These are phyloP conservation scores for Colletotrichum incanum DNA, from an alignment of 2,329 filamentous ascomycete genomes.

Conservation along the genomic window DNA sequence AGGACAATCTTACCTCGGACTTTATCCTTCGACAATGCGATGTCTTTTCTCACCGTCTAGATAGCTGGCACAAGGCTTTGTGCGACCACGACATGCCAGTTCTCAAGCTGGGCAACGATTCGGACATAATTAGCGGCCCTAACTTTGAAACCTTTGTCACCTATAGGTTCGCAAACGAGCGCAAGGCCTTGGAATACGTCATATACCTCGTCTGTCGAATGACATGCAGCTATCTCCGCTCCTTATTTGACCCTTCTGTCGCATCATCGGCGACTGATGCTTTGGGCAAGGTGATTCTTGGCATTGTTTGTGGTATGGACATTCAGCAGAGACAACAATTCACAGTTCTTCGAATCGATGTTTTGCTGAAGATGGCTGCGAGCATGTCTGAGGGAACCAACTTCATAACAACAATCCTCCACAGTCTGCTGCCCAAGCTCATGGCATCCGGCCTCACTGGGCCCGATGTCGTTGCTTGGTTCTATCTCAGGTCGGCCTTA, in stretches of 20 bases:
- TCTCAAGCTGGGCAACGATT: conserved; percentile 11
- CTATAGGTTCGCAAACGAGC: conserved; percentile 16
- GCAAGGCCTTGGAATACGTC: conserved; percentile 25
- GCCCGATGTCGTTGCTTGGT: conserved; percentile 20
- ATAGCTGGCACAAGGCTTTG: conserved; percentile 22
- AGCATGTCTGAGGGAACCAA: conserved; percentile 20
- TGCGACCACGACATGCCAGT: conserved; percentile 30
- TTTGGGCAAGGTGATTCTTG: conserved; percentile 19
- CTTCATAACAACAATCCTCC: conserved; percentile 28
- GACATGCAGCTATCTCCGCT: conserved; percentile 25
- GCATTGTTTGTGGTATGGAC: conserved; percentile 33
- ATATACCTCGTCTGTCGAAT: conserved; percentile 28
- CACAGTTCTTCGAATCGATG: conserved; percentile 25
- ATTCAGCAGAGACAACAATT: conserved; percentile 23
- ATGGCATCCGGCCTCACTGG: conserved; percentile 15
- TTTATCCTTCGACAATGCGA: conserved; percentile 24
- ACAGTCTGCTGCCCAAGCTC: conserved; percentile 28
- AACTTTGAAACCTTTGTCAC: conserved; percentile 27
- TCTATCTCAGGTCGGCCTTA: conserved; percentile 7
- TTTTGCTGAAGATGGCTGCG: conserved; percentile 7
- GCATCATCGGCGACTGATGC: conserved; percentile 14
- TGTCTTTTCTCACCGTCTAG: conserved; percentile 7
- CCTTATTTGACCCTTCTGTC: conserved; percentile 17
- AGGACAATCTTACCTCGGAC: conserved; percentile 7
- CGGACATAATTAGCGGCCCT: conserved; percentile 16